Base-by-base conservation (phyloP, 495 filamentous ascomycete species). In the Tuber aestivum region DNA sequence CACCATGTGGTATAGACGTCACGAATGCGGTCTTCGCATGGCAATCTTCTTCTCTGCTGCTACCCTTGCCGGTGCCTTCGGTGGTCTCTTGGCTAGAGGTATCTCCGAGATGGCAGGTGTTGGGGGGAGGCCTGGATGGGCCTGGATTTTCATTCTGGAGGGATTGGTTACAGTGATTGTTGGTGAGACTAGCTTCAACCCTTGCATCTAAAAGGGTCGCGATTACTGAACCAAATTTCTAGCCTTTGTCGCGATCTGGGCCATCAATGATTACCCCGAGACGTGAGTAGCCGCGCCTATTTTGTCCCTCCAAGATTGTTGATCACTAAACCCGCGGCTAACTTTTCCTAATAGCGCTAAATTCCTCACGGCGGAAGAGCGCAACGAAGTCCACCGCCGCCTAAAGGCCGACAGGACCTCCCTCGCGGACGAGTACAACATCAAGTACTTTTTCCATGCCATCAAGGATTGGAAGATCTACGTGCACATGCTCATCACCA, bases 71-170 rank as follows among this genome's bases (percentile, higher is more conserved):
- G 85, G 85, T 71, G 85, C 85, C 9, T 94, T 92, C 78, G 91
- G 91, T 74, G 91, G 91, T 4, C 84, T 93, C 1, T 85, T 94
- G 3, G 91, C 90, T 0, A 88, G 86, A 35, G 91, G 88, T 14
- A 91, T 92, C 72, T 86, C 86, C 7, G 83, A 89, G 72, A 92
- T 93, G 90, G 83, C 87, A 61, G 89, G 88, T 21, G 78, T 89
- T 44, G 89, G 88, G 21, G 87, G 85, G 45, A 83, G 81, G 85
- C 85, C 73, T 82, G 88, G 87, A 2, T 92, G 91, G 91, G 85
- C 87, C n/a, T 91, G 90, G 90, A 91, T 92, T 69, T 92, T 91
- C 81, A 90, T 92, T 75, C 84, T 92, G 70, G 91, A 92, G 83
- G 90, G 88, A n/a, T 75, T 87, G 18, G 77, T 82, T 14, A 89